Conservation (phyloP, 495 filamentous ascomycete species). For the Penicillium pulvis region DNA sequence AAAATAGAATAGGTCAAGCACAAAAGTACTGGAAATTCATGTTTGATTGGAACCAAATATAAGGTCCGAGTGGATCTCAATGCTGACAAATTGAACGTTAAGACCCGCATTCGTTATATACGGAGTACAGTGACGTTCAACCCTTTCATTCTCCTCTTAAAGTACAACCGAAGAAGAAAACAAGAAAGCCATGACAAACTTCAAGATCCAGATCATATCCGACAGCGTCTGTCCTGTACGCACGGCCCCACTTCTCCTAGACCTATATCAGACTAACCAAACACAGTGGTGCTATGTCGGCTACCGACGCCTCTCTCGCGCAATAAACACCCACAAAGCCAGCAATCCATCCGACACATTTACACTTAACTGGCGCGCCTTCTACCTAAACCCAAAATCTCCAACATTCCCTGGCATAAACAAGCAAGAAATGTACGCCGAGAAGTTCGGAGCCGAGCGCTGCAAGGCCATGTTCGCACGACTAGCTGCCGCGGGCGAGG, state of each 20-base stretch:
- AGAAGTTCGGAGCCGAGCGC: constrained; percentile 63
- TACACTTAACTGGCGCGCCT: constrained; percentile 71
- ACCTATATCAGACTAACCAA: constrained; percentile 9
- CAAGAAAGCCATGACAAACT: constrained; percentile 64
- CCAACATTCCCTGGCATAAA: constrained; percentile 55
- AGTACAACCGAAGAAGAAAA: background rate
- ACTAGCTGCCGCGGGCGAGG: constrained; percentile 57
- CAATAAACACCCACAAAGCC: constrained; percentile 65
- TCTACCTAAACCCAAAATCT: constrained; percentile 72
- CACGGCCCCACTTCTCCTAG: constrained; percentile 11
- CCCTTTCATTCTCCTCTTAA: background rate
- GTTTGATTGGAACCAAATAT: background rate
- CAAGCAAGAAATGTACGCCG: constrained; percentile 55
- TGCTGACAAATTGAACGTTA: background rate
- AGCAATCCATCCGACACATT: constrained; percentile 68
- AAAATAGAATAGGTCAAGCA: background rate
- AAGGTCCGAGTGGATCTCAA: background rate
- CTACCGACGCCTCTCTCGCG: constrained; percentile 69
- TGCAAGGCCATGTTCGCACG: constrained; percentile 56
- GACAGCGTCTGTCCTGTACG: constrained; percentile 77
- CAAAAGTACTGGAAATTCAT: background rate
- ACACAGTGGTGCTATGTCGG: constrained; percentile 77
- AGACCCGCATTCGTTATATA: background rate
- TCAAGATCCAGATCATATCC: constrained; percentile 71
- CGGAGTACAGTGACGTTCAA: background rate